phyloP scores from a whole-genome alignment of 2,329 filamentous ascomycete genomes.

The Aspergillus pseudotamarii region DNA sequence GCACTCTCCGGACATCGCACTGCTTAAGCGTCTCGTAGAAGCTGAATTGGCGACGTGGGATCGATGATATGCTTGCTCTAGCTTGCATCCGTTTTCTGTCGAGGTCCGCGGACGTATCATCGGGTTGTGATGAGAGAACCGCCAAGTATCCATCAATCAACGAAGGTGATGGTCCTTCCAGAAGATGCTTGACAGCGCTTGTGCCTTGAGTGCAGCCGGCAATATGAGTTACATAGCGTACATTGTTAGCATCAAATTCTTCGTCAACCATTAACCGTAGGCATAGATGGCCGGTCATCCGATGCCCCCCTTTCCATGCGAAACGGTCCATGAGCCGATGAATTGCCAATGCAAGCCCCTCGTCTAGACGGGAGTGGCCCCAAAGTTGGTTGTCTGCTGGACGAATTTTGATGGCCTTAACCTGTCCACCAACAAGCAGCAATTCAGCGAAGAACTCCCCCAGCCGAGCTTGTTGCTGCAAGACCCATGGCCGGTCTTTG shows the following conservation, averaged over 20 bases:
- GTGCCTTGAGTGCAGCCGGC: conserved; percentile 36
- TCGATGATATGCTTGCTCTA: conserved; percentile 4
- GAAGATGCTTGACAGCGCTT: conserved; percentile 25
- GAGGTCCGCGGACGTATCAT: conserved; percentile 10
- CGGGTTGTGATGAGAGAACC: conserved; percentile 21
- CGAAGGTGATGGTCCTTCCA: conserved; percentile 33
- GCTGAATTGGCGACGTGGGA: conserved; percentile 5
- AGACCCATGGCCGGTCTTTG: conserved; percentile 60
- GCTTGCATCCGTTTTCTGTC: conserved; percentile 12
- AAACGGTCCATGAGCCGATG: conserved; percentile 65
- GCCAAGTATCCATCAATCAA: conserved; percentile 32
- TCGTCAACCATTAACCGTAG: conserved; percentile 70
- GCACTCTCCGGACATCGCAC: conserved; percentile 10
- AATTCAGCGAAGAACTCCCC: conserved; percentile 73
- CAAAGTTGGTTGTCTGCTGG: conserved; percentile 66
- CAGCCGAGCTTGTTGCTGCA: conserved; percentile 69
- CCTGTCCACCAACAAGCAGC: conserved; percentile 64
- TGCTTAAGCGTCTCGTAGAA: conserved; percentile 10
- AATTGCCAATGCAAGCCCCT: conserved; percentile 62
- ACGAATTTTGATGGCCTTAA: conserved; percentile 69
- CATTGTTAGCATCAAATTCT: conserved; percentile 33
- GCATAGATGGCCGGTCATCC: conserved; percentile 70
- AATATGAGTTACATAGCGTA: conserved; percentile 38
- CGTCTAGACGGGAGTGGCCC: conserved; percentile 57
- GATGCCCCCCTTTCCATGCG: conserved; percentile 51